Evolutionary conservation across 257 asterid species (phyloP), one percentile per base, ranked within the genome.

Genomic region (Vinca minor): DNA sequence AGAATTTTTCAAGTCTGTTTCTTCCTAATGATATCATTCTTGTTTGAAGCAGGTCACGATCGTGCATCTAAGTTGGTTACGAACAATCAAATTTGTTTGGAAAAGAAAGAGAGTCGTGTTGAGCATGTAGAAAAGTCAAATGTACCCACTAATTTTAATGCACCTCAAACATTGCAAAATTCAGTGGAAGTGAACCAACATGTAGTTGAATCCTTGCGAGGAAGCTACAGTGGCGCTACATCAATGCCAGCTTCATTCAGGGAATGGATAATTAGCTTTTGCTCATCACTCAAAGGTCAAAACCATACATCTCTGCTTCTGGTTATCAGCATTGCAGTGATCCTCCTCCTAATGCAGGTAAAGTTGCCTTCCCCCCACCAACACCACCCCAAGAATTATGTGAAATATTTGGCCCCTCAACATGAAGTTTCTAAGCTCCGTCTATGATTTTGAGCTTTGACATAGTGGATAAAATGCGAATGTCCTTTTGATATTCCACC

Each of bases 281-380:
- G 26, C 55, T 62, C 90, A 12, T 71, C 83, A 8, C 65, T 89
- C 47, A 85, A 82, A 78, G 68, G 71, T 68, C 84, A 79, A 78
- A 83, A 69, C 73, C 78, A 81, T 21, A 61, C 83, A n/a, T 74
- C 86, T 62, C 65, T 89, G 41, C 67, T 86, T 68, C 73, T 87
- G 77, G 80, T 89, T 57, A 63, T 86, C 52, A 46, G 77, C 41
- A 65, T 87, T 61, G 95, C 83, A 61, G 75, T 84, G 58, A 77
- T 93, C 69, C 79, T 93, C 69, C 68, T 89, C 65, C 78, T 93
- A 60, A 93, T 89, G 99, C 97, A 93, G 96, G 99, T 93, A 81
- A 60, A 44, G 59, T 57, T 61, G 34, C 67, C 34, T 17, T 20
- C 7, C 26, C 6, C 15, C 28, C 52, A 20, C 5, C 20, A 11